Conservation (phyloP, 148 eudicot genomes). For the Spergularia marina region DNA sequence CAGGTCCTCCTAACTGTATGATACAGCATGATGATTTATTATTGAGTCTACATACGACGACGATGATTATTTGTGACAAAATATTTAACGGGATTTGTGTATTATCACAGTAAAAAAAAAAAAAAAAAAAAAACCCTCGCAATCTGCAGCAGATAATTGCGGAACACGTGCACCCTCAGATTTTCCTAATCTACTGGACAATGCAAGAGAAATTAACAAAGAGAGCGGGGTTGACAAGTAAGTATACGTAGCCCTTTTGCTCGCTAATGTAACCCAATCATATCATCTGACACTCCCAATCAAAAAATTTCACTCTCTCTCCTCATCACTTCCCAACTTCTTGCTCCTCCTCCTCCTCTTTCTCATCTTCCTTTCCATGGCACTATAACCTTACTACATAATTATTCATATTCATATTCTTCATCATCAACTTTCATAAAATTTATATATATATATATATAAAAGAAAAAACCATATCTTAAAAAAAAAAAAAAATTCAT, state of each 20-base stretch:
- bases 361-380: not conserved
- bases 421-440: not conserved
- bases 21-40: too few relatives aligned
- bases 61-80: too few relatives aligned
- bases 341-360: constrained; percentile 17
- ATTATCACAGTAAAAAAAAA: too few relatives aligned
- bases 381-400: not conserved
- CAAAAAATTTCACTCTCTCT: not conserved
- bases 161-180: constrained; percentile 34
- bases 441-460: too few relatives aligned
- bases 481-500: too few relatives aligned
- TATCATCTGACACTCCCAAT: constrained; percentile 28
- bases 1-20: too few relatives aligned
- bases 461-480: too few relatives aligned
- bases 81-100: too few relatives aligned
- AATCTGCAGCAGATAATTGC: constrained; percentile 18
- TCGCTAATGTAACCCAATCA: constrained; percentile 21
- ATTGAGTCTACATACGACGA: too few relatives aligned
- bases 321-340: constrained; percentile 7
- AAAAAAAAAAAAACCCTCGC: too few relatives aligned
- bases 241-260: too few relatives aligned
- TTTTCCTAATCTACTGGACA: not conserved
- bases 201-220: not conserved
- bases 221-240: not conserved
- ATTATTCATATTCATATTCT: not conserved